A percentile compares a stretch with the other conserved stretches of the same genome.
phyloP scores from a whole-genome alignment of 768 basidiomycete genomes.

The Rhodosporidiobolus sp. region DNA sequence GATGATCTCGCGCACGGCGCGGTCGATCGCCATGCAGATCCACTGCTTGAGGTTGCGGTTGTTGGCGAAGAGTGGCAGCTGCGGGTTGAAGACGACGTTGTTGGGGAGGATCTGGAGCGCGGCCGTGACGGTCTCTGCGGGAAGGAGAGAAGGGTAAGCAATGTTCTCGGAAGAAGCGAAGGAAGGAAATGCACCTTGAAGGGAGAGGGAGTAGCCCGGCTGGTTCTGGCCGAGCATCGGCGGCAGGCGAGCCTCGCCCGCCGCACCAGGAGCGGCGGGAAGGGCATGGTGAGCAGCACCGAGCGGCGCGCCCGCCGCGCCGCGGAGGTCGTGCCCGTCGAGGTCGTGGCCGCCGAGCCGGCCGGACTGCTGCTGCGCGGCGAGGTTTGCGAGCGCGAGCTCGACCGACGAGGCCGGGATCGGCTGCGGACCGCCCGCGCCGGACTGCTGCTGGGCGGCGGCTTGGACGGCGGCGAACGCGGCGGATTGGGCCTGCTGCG shows the following conservation, averaged over 20 bases:
- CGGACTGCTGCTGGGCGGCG: background rate
- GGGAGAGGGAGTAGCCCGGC: conserved; percentile 45
- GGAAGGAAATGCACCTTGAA: conserved; percentile 27
- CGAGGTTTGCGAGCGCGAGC: conserved; percentile 25
- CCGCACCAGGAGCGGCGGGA: conserved; percentile 13
- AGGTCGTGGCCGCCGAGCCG: conserved; percentile 13
- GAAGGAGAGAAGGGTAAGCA: background rate
- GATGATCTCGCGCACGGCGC: conserved; percentile 95
- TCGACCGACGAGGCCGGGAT: conserved; percentile 11
- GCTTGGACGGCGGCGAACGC: background rate
- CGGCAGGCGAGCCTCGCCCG: conserved; percentile 22
- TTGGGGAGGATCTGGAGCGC: conserved; percentile 69
- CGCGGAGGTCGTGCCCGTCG: conserved; percentile 16
- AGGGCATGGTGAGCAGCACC: conserved; percentile 29
- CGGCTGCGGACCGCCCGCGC: background rate
- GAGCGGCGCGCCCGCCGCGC: conserved; percentile 3
- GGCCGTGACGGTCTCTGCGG: conserved; percentile 48
- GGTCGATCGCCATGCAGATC: conserved; percentile 83
- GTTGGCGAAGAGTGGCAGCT: conserved; percentile 63
- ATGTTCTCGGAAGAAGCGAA: background rate
- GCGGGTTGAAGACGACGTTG: conserved; percentile 72
- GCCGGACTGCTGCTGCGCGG: conserved; percentile 10
- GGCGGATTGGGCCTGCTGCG: background rate
- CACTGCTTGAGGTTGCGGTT: conserved; percentile 86
- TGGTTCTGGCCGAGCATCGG: conserved; percentile 39